Percentiles rank a stretch among this genome's conserved stretches.
phyloP scores from a whole-genome alignment of 106 monocot genomes.

The Phalaenopsis equestris region DNA sequence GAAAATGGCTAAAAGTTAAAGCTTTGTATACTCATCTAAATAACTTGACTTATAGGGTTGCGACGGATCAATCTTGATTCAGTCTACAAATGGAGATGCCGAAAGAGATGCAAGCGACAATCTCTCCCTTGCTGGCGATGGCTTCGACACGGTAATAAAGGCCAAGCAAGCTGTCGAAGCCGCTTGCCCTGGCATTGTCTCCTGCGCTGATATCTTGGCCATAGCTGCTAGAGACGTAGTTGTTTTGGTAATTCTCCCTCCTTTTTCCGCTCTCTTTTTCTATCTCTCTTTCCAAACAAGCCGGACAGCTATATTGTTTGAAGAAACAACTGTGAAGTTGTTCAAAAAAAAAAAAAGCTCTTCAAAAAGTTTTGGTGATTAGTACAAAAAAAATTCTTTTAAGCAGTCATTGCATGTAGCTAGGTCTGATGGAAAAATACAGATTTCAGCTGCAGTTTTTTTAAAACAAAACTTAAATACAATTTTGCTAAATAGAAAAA shows the following conservation, averaged over 20 bases:
- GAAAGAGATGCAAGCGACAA: constrained; percentile 49
- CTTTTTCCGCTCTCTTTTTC: neutral
- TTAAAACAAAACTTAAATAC: too few species aligned
- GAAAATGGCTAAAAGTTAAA: too few species aligned
- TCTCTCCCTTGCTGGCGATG: constrained; percentile 45
- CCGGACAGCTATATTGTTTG: too few species aligned
- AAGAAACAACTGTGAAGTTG: too few species aligned
- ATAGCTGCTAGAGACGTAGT: constrained; percentile 64
- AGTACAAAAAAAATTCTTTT: too few species aligned
- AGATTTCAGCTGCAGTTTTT: too few species aligned
- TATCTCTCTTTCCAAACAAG: neutral
- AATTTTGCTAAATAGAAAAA: too few species aligned
- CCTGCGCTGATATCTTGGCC: constrained; percentile 76
- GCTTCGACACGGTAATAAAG: constrained; percentile 52
- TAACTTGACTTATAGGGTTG: constrained; percentile 44
- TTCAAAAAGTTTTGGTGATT: too few species aligned
- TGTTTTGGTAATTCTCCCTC: constrained; percentile 18
- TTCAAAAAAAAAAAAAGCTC: too few species aligned
- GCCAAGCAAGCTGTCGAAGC: constrained; percentile 69
- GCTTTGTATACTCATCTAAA: neutral
- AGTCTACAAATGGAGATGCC: constrained; percentile 32
- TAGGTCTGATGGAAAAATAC: too few species aligned
- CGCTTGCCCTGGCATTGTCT: constrained; percentile 50
- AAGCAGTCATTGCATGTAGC: too few species aligned
- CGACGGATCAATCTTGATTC: constrained; percentile 64